Percentiles rank a stretch among this genome's conserved stretches.
phyloP scores from a whole-genome alignment of 2,329 filamentous ascomycete species.

The Aquanectria penicillioides region DNA sequence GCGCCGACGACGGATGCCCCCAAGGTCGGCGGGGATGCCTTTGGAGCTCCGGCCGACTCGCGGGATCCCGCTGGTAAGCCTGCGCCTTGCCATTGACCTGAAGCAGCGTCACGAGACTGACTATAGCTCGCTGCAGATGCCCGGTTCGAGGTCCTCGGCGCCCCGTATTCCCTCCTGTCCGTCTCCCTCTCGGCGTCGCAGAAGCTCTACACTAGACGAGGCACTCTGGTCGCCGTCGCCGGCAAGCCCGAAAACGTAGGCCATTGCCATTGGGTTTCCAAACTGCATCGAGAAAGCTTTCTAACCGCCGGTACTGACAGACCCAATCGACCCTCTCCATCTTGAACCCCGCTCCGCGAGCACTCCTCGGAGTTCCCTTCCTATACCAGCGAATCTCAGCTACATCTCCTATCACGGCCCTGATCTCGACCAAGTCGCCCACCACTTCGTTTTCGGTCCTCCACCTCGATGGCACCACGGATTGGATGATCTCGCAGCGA shows the following conservation, averaged over 20 bases:
- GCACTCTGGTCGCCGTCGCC: conserved; percentile 88
- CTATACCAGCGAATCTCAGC: conserved; percentile 93
- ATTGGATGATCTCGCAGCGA: conserved; percentile 93
- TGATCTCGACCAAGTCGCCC: conserved; percentile 88
- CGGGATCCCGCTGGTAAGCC: conserved; percentile 62
- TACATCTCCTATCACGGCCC: conserved; percentile 84
- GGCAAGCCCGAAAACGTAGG: conserved; percentile 89
- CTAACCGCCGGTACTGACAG: conserved; percentile 53
- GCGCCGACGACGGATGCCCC: conserved; percentile 67
- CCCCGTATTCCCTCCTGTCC: conserved; percentile 92
- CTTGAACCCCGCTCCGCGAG: conserved; percentile 84
- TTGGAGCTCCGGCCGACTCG: conserved; percentile 59
- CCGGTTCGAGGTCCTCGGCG: conserved; percentile 90
- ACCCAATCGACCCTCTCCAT: conserved; percentile 89
- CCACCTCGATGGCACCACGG: conserved; percentile 89
- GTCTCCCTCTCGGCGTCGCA: conserved; percentile 94
- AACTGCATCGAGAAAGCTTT: neutral
- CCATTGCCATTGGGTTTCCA: conserved; percentile 1
- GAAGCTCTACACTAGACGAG: conserved; percentile 89
- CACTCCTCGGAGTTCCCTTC: conserved; percentile 87
- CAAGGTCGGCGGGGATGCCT: conserved; percentile 62
- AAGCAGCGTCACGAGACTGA: conserved; percentile 23
- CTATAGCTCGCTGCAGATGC: conserved; percentile 73
- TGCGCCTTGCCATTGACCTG: conserved; percentile 7
- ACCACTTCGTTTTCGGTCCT: conserved; percentile 88